Base-by-base conservation (phyloP, 352 stramenopile species). In the Phytopythium sindhum region DNA sequence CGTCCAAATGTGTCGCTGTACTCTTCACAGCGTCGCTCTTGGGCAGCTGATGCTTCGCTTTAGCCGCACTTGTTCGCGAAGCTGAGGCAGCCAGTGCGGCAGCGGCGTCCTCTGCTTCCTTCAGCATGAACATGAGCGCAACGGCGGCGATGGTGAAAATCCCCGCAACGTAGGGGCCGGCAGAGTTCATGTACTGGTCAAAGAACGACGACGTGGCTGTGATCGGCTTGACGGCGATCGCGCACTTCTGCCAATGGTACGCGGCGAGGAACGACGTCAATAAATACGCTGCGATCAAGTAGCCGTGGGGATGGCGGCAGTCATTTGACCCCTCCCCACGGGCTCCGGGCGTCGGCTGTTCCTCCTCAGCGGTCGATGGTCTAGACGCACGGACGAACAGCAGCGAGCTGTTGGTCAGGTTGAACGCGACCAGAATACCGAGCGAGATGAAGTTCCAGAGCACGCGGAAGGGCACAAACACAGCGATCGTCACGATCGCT, bases 401-500 rank as follows among this genome's bases (percentile, higher is more conserved):
- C 2, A 96, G 63, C 24, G 84, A 96, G 19, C 71, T 77, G 61
- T 97, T 97, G n/a, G 89, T 95, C 3, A 97, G 57, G 67, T 97
- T 97, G 62, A 97, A 97, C 0, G 87, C 86, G 0, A 97, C 75
- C 2, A 97, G 64, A 56, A 97, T 96, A 4, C 89, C 91, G 24
- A 95, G 79, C n/a, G 80, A 94, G 57, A 97, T 97, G 63, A 97
- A 90, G 66, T 91, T 87, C 88, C 93, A 95, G 1, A 97, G 74
- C 44, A 91, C 73, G 35, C 86, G 74, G 69, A 97, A 97, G 6
- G 89, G 88, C 35, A 97, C 75, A 57, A 88, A 88, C 2, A 93
- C 66, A 0, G 88, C 78, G 33, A 97, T 77, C 12, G 74, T 17
- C 8, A 81, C 83, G 31, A 89, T 61, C 0, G 60, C 67, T 29